These are phyloP conservation scores for Aspergillus alliaceus DNA, from an alignment of 2,329 filamentous ascomycete genomes.

Conservation along the genomic window DNA sequence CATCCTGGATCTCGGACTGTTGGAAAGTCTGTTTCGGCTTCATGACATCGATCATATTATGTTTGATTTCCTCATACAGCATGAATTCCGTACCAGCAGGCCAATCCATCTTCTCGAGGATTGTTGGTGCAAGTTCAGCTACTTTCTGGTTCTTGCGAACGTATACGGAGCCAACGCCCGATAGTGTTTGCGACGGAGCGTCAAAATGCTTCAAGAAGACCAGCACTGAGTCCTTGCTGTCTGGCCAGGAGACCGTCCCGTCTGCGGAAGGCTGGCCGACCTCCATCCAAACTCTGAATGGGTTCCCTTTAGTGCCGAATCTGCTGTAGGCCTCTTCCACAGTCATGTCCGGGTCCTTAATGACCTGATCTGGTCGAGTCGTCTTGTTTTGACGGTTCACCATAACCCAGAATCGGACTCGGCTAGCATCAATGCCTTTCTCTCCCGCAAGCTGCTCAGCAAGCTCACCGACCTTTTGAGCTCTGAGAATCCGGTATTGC, in stretches of 20 bases:
- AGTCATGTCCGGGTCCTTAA: conserved; percentile 74
- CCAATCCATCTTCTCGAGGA: conserved; percentile 84
- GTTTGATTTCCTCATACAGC: conserved; percentile 97
- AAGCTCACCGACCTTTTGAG: conserved; percentile 76
- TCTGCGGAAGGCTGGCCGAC: conserved; percentile 67
- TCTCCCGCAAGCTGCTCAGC: conserved; percentile 69
- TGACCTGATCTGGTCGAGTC: conserved; percentile 81
- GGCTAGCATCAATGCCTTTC: conserved; percentile 64
- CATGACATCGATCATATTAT: conserved; percentile 92
- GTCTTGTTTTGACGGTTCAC: conserved; percentile 99
- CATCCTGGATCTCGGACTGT: conserved; percentile 91
- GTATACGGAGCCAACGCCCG: conserved; percentile 80
- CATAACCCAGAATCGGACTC: conserved; percentile 90
- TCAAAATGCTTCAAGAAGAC: conserved; percentile 95
- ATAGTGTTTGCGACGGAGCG: conserved; percentile 69
- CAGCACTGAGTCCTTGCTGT: conserved; percentile 63
- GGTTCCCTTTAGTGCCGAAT: conserved; percentile 66
- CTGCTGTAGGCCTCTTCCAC: conserved; percentile 72
- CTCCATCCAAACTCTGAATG: conserved; percentile 85
- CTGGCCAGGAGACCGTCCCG: conserved; percentile 69
- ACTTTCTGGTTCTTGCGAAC: conserved; percentile 86
- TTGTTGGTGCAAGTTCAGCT: conserved; percentile 74
- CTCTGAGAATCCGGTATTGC: conserved; percentile 69
- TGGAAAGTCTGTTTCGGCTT: conserved; percentile 88
- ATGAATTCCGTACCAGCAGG: conserved; percentile 68